Base-by-base conservation (phyloP, 352 stramenopile species). In the Blastocystis hominis region DNA sequence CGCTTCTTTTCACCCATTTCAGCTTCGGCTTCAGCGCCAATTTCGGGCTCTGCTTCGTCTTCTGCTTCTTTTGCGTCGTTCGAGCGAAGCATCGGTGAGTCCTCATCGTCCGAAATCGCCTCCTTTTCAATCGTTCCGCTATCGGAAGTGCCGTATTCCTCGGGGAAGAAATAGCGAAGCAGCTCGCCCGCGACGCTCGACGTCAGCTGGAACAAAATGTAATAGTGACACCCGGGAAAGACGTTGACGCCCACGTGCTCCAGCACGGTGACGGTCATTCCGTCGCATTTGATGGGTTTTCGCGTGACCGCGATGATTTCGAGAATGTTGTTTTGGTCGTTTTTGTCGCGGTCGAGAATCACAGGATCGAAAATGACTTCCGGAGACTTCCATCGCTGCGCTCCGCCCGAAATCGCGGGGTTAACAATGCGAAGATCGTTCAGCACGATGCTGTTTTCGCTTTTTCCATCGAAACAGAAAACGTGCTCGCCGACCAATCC, bases 181-280 rank as follows among this genome's bases (percentile, higher is more conserved):
- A 87, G 55, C 20, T 34, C 66, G 15, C 15, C 17, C 7, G 77
- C 77, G 5, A 87, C 30, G 2, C 55, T 38, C 20, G 53, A 36
- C 10, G 62, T 75, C 5, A 87, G 66, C 24, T 87, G 77, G 47
- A 87, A 87, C 30, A 87, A 50, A 78, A 87, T 76, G 66, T 87
- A 87, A 46, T 87, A 87, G 44, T 87, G 66, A 36, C 62, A 75
- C 4, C 77, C 77, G 6, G 77, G 77, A 42, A 68, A 87, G 15
- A 87, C 77, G 30, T 87, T 87, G 24, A 87, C 47, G 17, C 77
- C 77, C 66, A 87, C 77, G 36, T 87, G 77, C 46, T 87, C 77
- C 17, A 87, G 62, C 5, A 87, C 62, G 44, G 36, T 87, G 1
- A 87, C 66, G 9, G 62, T 40, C 2, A 78, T 61, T 13, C 77